These are phyloP conservation scores for Coemansia sp. DNA, from an alignment of 192 early-diverging fungal species.

Conservation along the genomic window DNA sequence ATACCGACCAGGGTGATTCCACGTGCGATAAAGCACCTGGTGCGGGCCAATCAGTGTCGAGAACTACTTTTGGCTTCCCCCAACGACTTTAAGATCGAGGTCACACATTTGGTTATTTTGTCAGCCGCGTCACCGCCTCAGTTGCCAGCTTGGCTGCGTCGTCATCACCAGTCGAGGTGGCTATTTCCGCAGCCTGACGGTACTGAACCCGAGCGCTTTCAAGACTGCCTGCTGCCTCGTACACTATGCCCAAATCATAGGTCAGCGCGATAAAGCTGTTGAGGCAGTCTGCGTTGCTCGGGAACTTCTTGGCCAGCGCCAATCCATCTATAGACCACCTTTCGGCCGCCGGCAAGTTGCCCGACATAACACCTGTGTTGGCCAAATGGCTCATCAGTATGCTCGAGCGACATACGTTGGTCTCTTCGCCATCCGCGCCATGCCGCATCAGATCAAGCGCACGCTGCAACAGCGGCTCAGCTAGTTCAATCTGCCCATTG, in stretches of 20 bases:
- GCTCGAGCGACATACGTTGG: constrained; percentile 36
- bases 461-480: constrained; percentile 47
- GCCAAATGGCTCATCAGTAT: constrained; percentile 53
- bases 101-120: background rate
- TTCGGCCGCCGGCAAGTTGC: constrained; percentile 34
- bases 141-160: constrained; percentile 25
- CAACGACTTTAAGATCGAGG: background rate
- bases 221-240: constrained; percentile 34
- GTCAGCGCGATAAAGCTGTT: constrained; percentile 51
- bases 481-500: constrained; percentile 31
- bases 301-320: constrained; percentile 40
- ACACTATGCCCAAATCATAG: constrained; percentile 45
- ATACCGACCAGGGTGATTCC: constrained; percentile 2
- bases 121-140: constrained; percentile 22
- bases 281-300: constrained; percentile 46
- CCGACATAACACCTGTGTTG: constrained; percentile 33
- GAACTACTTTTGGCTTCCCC: background rate
- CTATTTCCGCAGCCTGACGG: constrained; percentile 42
- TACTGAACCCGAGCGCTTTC: constrained; percentile 48
- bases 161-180: constrained; percentile 21
- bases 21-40: constrained; percentile 9
- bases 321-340: constrained; percentile 42
- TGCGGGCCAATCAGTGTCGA: background rate
- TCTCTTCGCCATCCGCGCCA: constrained; percentile 33
- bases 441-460: constrained; percentile 49